These are phyloP conservation scores for Cryptococcus sp. DNA, from an alignment of 1,284 basidiomycete genomes.

Conservation along the genomic window DNA sequence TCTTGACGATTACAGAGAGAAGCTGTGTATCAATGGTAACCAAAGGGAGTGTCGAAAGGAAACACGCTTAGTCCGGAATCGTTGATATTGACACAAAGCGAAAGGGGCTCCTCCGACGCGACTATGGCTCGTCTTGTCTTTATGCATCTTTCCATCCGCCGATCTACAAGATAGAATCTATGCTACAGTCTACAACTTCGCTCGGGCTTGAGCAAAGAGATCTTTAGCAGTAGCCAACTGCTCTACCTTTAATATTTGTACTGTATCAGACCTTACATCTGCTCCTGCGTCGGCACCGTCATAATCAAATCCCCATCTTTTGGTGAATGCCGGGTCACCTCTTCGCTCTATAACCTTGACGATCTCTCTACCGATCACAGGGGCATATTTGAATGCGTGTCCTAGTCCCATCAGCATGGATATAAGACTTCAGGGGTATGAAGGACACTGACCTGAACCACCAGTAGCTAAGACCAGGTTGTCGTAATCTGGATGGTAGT, in stretches of 20 bases:
- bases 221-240: constrained; percentile 32
- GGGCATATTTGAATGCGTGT: constrained; percentile 65
- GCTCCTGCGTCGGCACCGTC: constrained; percentile 24
- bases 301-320: constrained; percentile 55
- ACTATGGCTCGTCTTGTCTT: no score
- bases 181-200: not conserved
- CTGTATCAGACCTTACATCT: constrained; percentile 30
- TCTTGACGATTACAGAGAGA: no score
- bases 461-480: constrained; percentile 49
- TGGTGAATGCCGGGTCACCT: constrained; percentile 53
- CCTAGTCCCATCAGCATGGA: constrained; percentile 16
- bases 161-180: no score
- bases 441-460: constrained; percentile 29
- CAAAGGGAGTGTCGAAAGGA: no score
- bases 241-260: constrained; percentile 25
- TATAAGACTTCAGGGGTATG: not conserved
- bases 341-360: constrained; percentile 64
- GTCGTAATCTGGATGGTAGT: constrained; percentile 46
- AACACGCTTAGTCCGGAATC: no score
- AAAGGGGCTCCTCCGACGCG: no score
- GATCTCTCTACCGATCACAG: constrained; percentile 70
- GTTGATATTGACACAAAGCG: no score
- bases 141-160: no score
- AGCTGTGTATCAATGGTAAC: no score
- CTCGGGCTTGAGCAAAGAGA: constrained; percentile 10